phyloP scores from a whole-genome alignment of 2,329 filamentous ascomycete genomes.

The Trichoderma arundinaceum region DNA sequence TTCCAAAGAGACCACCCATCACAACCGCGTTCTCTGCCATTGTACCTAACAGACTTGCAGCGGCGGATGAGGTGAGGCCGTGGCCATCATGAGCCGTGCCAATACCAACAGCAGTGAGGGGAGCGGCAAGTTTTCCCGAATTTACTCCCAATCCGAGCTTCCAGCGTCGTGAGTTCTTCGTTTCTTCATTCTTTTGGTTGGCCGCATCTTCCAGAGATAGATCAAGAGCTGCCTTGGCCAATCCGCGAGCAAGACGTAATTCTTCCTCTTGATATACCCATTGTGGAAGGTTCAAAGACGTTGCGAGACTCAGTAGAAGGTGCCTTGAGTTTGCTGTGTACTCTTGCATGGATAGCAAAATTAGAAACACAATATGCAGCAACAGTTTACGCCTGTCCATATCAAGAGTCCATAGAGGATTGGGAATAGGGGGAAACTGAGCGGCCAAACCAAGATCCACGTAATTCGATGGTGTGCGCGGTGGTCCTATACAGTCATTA shows the following conservation, averaged over 20 bases:
- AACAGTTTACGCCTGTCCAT: slow-evolving; percentile 69
- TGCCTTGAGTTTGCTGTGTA: slow-evolving; percentile 77
- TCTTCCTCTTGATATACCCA: slow-evolving; percentile 73
- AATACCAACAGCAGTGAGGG: slow-evolving; percentile 77
- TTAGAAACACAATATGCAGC: slow-evolving; percentile 72
- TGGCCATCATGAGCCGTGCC: slow-evolving; percentile 79
- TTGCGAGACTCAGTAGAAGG: slow-evolving; percentile 71
- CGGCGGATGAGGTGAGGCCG: slow-evolving; percentile 74
- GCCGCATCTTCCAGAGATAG: slow-evolving; percentile 41
- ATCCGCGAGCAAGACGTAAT: slow-evolving; percentile 71
- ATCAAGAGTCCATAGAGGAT: slow-evolving; percentile 63
- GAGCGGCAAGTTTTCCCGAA: slow-evolving; percentile 73
- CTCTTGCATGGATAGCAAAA: slow-evolving; percentile 76
- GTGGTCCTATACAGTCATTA: slow-evolving; percentile 41
- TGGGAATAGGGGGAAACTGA: slow-evolving; percentile 65
- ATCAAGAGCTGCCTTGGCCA: slow-evolving; percentile 74
- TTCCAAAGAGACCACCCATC: slow-evolving; percentile 86
- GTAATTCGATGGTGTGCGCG: slow-evolving; percentile 50
- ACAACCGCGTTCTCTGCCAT: slow-evolving; percentile 80
- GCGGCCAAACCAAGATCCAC: slow-evolving; percentile 55
- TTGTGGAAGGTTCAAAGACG: slow-evolving; percentile 71
- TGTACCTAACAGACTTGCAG: slow-evolving; percentile 78
- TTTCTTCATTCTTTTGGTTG: slow-evolving; percentile 60
- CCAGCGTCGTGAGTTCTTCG: slow-evolving; percentile 69
- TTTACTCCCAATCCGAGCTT: slow-evolving; percentile 63